Base-by-base conservation (phyloP, 495 filamentous ascomycete species). In the Bathelium albidoporum region DNA sequence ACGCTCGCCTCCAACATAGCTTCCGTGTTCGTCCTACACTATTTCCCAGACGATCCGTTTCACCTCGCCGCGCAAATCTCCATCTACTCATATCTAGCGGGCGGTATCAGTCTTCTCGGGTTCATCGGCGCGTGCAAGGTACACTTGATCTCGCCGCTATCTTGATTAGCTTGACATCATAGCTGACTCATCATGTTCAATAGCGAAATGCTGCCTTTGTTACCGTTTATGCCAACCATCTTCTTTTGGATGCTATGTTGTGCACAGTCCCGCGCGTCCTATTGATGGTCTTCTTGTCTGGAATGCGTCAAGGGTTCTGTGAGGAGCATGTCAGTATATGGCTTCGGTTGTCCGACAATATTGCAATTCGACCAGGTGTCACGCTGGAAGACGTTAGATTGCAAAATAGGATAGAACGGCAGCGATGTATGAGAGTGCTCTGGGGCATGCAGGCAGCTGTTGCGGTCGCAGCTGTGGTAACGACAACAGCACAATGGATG, bases 401-500 rank as follows among this genome's bases (percentile, higher is more conserved):
- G 36, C 5, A 60, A 60, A 2, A 36, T 36, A 36, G 28, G 26
- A 26, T 12, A 18, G 58, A 26, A 4, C 32, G 22, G n/a, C 32
- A 36, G 2, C 24, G 31, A 36, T 60, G 58, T 26, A 43, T 43
- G 58, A 60, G 16, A 26, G 58, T 60, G 12, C 18, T 68, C 11
- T 41, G 26, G 55, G 53, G 63, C 0, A 4, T 66, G 59, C 62
- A 66, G 32, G 52, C 32, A 1, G 59, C 58, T 10, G 62, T 63
- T 1, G 62, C 24, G n/a, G 45, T 58, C 12, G 53, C 62, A 4
- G 63, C 31, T 2, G 24, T 60, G 53, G 34, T 41, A 12, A 59
- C 65, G 62, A 36, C 65, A 53, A 64, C n/a, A 2, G 64, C 58
- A 32, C 69, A 70, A 49, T 70, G 69, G 69, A 66, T 60, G 64